Evolutionary conservation across 108 stramenopile genomes (phyloP).

Genomic region (Skeletonema costatum): DNA sequence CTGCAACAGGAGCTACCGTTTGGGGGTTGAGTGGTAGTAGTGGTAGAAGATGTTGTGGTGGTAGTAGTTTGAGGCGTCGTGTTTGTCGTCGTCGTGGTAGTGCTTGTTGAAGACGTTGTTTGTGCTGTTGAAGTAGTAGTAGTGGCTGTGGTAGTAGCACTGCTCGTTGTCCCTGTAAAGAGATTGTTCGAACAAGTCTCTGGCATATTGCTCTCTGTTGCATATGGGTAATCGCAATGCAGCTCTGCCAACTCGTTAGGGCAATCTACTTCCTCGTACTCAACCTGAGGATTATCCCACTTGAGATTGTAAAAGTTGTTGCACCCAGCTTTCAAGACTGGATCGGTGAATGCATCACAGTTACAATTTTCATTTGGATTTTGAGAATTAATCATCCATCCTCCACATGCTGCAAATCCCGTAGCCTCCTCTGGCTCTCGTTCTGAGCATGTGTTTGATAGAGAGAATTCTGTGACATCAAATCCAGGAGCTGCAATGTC

Average conservation of each 20-base stretch:
- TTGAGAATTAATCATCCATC: constrained; percentile 29
- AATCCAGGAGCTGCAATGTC: constrained; percentile 60
- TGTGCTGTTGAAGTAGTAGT: no score
- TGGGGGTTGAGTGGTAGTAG: background rate
- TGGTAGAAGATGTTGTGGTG: background rate
- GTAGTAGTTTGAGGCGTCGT: background rate
- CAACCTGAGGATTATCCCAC: constrained; percentile 52
- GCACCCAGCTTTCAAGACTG: constrained; percentile 26
- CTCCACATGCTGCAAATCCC: constrained; percentile 27
- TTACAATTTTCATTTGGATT: constrained; percentile 24
- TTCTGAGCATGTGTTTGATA: background rate
- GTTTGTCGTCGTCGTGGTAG: no score
- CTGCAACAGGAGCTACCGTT: background rate
- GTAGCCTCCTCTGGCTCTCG: constrained; percentile 18
- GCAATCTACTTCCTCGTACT: constrained; percentile 50
- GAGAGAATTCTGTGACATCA: constrained; percentile 26
- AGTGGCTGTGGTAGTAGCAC: no score
- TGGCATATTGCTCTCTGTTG: constrained; percentile 22
- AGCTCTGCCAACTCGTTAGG: constrained; percentile 38
- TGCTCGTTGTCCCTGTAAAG: background rate
- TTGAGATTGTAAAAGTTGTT: constrained; percentile 45
- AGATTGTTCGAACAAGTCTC: constrained; percentile 24
- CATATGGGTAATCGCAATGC: constrained; percentile 30
- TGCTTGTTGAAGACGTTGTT: no score
- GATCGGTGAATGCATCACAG: constrained; percentile 30